Evolutionary conservation across 345 rosid genomes (phyloP).

Genomic region (Linum trigynum): DNA sequence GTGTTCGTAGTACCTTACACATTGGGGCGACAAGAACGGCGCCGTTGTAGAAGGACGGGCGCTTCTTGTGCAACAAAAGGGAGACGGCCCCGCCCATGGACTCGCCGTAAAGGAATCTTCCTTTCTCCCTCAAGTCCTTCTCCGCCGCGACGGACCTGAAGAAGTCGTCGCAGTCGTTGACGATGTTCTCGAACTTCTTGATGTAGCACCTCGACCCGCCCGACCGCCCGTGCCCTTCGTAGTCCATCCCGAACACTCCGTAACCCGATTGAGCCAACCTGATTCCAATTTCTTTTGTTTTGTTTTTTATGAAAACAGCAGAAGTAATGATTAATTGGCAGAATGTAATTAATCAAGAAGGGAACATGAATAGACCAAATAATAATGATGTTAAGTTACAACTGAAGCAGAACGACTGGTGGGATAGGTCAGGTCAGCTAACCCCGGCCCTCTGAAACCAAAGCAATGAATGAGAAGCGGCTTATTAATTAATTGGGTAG

Average conservation of each 20-base stretch:
- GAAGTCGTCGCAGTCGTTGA: constrained; percentile 63
- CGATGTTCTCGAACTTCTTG: constrained; percentile 60
- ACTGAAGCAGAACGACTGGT: no score
- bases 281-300: constrained; percentile 54
- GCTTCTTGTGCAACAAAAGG: constrained; percentile 68
- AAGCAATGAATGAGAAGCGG: no score
- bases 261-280: constrained; percentile 66
- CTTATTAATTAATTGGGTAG: no score
- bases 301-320: no score
- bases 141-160: constrained; percentile 63
- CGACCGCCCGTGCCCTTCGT: constrained; percentile 88
- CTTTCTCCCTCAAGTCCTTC: constrained; percentile 60
- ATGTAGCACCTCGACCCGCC: constrained; percentile 85
- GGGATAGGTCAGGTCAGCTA: no score
- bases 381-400: no score
- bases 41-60: constrained; percentile 74
- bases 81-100: constrained; percentile 99
- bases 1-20: constrained; percentile 61
- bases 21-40: constrained; percentile 93
- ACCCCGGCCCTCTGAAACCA: no score
- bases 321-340: no score
- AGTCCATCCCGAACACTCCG: constrained; percentile 85
- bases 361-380: no score
- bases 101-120: constrained; percentile 89
- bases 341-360: no score